Conservation (phyloP, 805 yeast species). For the Tetrapisispora namnaoensis region DNA sequence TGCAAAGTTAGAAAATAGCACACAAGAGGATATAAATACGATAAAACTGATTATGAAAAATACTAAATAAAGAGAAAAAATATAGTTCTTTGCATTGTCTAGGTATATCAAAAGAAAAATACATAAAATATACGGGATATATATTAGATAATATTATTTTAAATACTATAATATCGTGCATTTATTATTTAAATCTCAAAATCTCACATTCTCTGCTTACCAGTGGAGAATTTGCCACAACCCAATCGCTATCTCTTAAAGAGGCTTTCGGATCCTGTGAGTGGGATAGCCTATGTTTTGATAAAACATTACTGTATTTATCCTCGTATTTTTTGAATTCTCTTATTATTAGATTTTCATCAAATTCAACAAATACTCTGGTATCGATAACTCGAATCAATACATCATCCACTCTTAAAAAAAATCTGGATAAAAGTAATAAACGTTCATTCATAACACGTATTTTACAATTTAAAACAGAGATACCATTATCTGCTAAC, state of each 20-base stretch:
- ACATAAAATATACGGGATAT: neutral
- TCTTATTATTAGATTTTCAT: slow-evolving; percentile 49
- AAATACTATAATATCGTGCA: neutral
- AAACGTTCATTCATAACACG: slow-evolving; percentile 83
- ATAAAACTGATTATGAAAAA: slow-evolving; percentile 27
- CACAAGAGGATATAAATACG: slow-evolving; percentile 29
- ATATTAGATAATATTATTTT: neutral
- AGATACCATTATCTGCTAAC: slow-evolving; percentile 89
- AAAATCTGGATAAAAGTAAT: slow-evolving; percentile 64
- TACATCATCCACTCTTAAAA: slow-evolving; percentile 84
- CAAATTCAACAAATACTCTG: slow-evolving; percentile 62
- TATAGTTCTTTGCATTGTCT: neutral
- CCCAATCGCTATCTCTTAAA: slow-evolving; percentile 82
- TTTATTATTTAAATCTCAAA: slow-evolving; percentile 9
- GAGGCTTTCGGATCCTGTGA: slow-evolving; percentile 59
- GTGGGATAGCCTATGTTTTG: slow-evolving; percentile 38
- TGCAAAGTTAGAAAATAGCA: slow-evolving; percentile 20
- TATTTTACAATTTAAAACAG: slow-evolving; percentile 65
- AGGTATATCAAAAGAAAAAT: neutral
- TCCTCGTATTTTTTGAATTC: slow-evolving; percentile 69
- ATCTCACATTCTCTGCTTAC: slow-evolving; percentile 30
- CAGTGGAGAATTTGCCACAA: slow-evolving; percentile 49
- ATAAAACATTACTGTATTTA: slow-evolving; percentile 38
- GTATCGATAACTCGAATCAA: slow-evolving; percentile 77
- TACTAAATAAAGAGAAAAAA: slow-evolving; percentile 3